Conservation (phyloP, 31 red algal genomes). For the Porphyra umbilicalis region DNA sequence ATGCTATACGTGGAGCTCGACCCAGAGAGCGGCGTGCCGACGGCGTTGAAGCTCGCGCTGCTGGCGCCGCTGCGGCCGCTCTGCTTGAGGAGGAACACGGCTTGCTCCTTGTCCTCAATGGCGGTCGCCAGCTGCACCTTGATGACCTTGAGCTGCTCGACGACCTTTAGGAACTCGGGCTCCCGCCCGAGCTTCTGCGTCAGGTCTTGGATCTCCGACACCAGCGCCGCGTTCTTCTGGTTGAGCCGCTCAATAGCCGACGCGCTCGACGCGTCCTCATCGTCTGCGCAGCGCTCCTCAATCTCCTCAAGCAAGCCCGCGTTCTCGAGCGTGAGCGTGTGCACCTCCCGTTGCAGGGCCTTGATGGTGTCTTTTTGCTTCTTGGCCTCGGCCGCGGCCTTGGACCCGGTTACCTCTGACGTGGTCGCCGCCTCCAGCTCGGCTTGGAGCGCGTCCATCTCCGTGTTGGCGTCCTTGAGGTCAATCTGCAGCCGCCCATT, state of each 20-base stretch:
- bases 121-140: conserved; percentile 64
- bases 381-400: not conserved
- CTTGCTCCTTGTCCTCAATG: conserved; percentile 68
- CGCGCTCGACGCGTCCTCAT: not conserved
- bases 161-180: conserved; percentile 54
- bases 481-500: not conserved
- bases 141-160: conserved; percentile 61
- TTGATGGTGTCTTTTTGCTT: not conserved
- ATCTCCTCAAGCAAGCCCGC: not conserved
- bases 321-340: not conserved
- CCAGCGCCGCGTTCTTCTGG: conserved; percentile 1
- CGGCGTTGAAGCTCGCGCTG: not conserved
- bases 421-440: not conserved
- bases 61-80: not conserved
- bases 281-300: not conserved
- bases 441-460: not conserved
- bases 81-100: conserved; percentile 16
- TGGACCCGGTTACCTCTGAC: not conserved
- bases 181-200: conserved; percentile 42
- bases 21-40: not conserved
- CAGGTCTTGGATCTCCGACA: conserved; percentile 42
- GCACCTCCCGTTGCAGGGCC: not conserved
- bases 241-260: not conserved
- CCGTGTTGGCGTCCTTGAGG: not conserved
- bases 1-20: not conserved